phyloP scores from a whole-genome alignment of 192 early-diverging fungal species.

The Backusella morwellensis region DNA sequence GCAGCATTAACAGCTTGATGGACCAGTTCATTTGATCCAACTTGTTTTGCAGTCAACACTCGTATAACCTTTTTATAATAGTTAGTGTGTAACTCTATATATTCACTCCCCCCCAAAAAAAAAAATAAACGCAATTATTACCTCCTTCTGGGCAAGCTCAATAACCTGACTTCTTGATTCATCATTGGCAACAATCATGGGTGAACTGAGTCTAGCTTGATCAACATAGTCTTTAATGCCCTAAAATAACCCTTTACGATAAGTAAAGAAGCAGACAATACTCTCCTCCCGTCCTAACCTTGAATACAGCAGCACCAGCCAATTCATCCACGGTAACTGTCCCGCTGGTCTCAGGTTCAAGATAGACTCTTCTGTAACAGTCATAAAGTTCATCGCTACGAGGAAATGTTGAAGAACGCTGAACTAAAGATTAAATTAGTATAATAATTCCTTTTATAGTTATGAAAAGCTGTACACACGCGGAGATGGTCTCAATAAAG shows the following conservation, averaged over 20 bases:
- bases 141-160: neutral
- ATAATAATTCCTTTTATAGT: neutral
- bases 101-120: no score
- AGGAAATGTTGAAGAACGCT: slow-evolving; percentile 14
- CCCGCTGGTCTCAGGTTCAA: neutral
- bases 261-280: neutral
- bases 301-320: slow-evolving; percentile 17
- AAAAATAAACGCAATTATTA: neutral
- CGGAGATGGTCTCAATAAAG: slow-evolving; percentile 21
- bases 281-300: neutral
- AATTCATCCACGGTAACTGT: slow-evolving; percentile 1
- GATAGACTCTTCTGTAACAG: slow-evolving; percentile 16
- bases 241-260: neutral
- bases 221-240: slow-evolving; percentile 18
- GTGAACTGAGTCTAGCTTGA: neutral
- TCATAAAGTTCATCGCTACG: slow-evolving; percentile 22
- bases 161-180: slow-evolving; percentile 5
- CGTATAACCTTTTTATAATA: neutral
- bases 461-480: neutral
- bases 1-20: slow-evolving; percentile 8
- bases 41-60: neutral
- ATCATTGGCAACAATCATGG: neutral
- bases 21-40: neutral
- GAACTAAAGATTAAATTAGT: neutral
- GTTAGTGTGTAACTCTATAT: neutral